These are phyloP conservation scores for Cladosporium sphaerospermum DNA, from an alignment of 2,329 filamentous ascomycete species.

Conservation along the genomic window DNA sequence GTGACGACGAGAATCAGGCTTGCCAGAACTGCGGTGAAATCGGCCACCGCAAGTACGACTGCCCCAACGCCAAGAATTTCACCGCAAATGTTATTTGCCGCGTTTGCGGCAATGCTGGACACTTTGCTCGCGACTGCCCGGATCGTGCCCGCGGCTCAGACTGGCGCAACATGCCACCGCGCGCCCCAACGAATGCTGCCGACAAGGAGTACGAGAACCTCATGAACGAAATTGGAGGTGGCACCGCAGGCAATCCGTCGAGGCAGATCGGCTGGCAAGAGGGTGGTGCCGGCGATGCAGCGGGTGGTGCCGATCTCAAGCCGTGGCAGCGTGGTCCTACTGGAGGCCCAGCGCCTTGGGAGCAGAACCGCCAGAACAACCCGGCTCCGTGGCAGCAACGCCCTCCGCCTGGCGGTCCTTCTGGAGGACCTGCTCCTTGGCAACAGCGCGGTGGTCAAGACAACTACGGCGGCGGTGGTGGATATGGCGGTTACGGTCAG, in stretches of 20 bases:
- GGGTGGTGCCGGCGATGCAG: conserved; percentile 52
- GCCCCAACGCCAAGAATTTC: conserved; percentile 93
- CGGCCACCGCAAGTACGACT: conserved; percentile 97
- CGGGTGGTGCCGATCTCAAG: conserved; percentile 51
- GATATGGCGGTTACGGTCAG: conserved; percentile 17
- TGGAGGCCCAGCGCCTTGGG: conserved; percentile 34
- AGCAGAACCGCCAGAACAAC: conserved; percentile 15
- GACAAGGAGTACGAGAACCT: conserved; percentile 97
- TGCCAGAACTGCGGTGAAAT: conserved; percentile 99
- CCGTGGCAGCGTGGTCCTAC: conserved; percentile 26
- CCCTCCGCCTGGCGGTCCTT: conserved; percentile 10
- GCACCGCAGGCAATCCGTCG: conserved; percentile 53
- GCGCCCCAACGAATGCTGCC: conserved; percentile 58
- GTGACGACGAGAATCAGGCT: conserved; percentile 98
- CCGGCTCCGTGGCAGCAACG: conserved; percentile 11
- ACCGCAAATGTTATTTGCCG: conserved; percentile 99
- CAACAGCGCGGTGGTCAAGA: conserved; percentile 15
- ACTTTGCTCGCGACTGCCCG: conserved; percentile 97
- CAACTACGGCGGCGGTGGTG: conserved; percentile 8
- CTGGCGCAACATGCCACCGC: conserved; percentile 69
- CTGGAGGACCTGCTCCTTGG: conserved; percentile 34
- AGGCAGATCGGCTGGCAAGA: conserved; percentile 84
- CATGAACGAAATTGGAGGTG: conserved; percentile 92
- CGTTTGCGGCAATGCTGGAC: conserved; percentile 93
- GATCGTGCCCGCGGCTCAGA: conserved; percentile 84